Base-by-base conservation (phyloP, 495 filamentous ascomycete species). In the Schizothecium vesticola region DNA sequence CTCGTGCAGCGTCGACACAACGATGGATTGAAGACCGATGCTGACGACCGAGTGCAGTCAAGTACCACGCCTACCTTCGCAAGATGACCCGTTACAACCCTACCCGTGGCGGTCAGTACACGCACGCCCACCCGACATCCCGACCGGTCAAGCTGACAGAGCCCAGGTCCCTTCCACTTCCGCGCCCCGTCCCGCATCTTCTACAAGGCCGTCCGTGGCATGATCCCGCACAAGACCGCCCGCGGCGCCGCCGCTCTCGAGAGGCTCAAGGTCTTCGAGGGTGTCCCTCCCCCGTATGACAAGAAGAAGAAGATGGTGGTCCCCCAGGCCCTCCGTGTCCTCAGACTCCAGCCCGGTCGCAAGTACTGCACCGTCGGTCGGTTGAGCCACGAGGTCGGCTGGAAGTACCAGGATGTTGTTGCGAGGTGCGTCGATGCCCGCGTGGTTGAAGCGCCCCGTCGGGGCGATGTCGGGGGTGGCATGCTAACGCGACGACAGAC, bases 11-110 rank as follows among this genome's bases (percentile, higher is more conserved):
- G 64, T 16, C 16, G 43, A 25, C 24, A 65, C 26, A 56, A 71
- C 62, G 71, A 68, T 43, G 29, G 63, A 61, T 33, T 56, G 13
- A n/a, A 51, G 43, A n/a, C 43, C 43, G 43, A 51, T 51, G 67
- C 81, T 82, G 71, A 82, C 70, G 74, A 70, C 28, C 57, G 65
- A 70, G 59, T 84, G 85, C 80, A 99, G 95, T 99, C 83, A 99
- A 99, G 92, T 99, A 98, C 89, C 91, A 95, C 78, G 91, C 94
- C 84, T 98, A 97, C 87, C 91, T 99, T 79, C 92, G 94, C 88
- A 99, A 98, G 90, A 93, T 94, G 84, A 99, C 96, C 80, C 92
- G 95, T 82, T 99, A 90, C 91, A 99, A 99, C 88, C 93, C 95
- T 76, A 96, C 92, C 75, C 94, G 93, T 80, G 95, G 93, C 87